phyloP scores from a whole-genome alignment of 2,329 filamentous ascomycete species.

The Fusarium tuaranense region DNA sequence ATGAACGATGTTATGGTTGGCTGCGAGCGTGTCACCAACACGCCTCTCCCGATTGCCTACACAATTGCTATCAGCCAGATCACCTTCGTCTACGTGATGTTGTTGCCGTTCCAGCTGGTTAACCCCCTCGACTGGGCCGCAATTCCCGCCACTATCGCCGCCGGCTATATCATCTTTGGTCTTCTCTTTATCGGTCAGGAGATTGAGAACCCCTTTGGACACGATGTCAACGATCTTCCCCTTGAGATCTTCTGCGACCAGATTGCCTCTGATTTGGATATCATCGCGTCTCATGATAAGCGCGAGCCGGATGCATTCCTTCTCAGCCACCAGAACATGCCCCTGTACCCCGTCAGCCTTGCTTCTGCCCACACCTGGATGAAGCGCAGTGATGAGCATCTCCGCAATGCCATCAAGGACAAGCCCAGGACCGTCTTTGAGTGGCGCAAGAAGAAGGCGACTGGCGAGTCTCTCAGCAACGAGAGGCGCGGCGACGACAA shows the following conservation, averaged over 20 bases:
- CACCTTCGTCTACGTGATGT: conserved; percentile 84
- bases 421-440: conserved; percentile 54
- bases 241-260: conserved; percentile 83
- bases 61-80: conserved; percentile 88
- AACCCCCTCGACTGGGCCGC: conserved; percentile 75
- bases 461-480: conserved; percentile 12
- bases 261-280: conserved; percentile 79
- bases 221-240: conserved; percentile 85
- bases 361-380: conserved; percentile 54
- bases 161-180: conserved; percentile 86
- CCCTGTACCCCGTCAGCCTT: conserved; percentile 66
- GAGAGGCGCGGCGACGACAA: conserved; percentile 40
- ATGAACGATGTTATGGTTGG: conserved; percentile 80
- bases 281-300: conserved; percentile 69
- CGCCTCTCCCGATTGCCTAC: conserved; percentile 85
- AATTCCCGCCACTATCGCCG: conserved; percentile 79
- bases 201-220: conserved; percentile 87
- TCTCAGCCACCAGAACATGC: conserved; percentile 57
- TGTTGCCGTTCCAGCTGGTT: conserved; percentile 85
- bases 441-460: conserved; percentile 45
- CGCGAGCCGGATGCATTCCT: conserved; percentile 49
- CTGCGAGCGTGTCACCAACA: conserved; percentile 83
- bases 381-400: conserved; percentile 54
- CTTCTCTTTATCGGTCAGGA: conserved; percentile 80
- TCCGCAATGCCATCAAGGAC: conserved; percentile 54